Base-by-base conservation (phyloP, 345 rosid species). In the Arabidopsis arenosa region DNA sequence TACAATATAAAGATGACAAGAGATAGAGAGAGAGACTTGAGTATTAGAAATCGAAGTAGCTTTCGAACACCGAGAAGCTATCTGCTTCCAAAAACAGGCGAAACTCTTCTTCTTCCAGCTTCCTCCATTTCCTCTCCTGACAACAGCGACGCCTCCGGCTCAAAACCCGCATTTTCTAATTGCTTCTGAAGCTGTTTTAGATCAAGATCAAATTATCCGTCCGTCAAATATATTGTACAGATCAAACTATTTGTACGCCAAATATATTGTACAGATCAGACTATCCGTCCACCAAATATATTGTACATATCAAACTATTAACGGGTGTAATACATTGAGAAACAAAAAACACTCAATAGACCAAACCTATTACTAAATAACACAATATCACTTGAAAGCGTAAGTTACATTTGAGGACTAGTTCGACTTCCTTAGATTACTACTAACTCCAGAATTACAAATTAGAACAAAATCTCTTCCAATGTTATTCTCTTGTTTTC, bases 41-140 rank as follows among this genome's bases (percentile, higher is more conserved):
- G 73, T 48, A 58, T 17, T 26, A 67, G 14, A 59, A 40, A 40
- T 0, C 13, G 61, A 15, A 44, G 18, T 35, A 41, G 13, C 5
- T 69, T 6, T 5, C 18, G 63, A 43, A 44, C 54, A 36, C 2
- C 1, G 2, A 23, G 21, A 70, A 77, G 10, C 37, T 63, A 77
- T 77, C 72, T 63, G 21, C 80, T 87, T 48, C 36, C 75, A 71
- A 86, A 88, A 45, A 85, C 75, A 54, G 96, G 96, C 5, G 95
- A 87, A 6, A 81, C 87, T 75, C 85, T 88, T 70, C 90, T 86
- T 52, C 75, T 76, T 51, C 79, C 88, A 35, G 85, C 83, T 82
- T 85, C 98, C 54, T 85, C 85, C 73, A 90, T 82, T 77, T 87
- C 83, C 45, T 88, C 97, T 4, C 63, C 4, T 18, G 95, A 81